These are phyloP conservation scores for Cercophora newfieldiana DNA, from an alignment of 495 filamentous ascomycete genomes.

Conservation along the genomic window DNA sequence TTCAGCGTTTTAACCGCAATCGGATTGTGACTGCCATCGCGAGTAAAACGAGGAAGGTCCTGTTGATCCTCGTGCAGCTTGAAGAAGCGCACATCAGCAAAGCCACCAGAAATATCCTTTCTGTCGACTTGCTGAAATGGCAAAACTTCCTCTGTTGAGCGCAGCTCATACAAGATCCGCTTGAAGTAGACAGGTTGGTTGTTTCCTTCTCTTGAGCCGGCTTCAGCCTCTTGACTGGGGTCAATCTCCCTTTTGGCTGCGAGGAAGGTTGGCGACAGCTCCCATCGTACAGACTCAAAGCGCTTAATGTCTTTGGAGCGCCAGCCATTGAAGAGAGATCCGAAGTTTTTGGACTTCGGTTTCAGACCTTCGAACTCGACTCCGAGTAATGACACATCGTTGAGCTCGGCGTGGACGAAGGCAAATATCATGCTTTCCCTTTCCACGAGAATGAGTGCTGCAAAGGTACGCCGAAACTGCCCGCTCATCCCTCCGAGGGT, in stretches of 20 bases:
- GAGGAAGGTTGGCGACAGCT: conserved; percentile 5
- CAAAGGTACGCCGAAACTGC: conserved; percentile 7
- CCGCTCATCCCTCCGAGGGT: not conserved
- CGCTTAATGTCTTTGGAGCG: not conserved
- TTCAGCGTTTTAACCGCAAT: conserved; percentile 9
- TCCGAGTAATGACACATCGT: not conserved
- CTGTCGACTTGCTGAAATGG: not conserved
- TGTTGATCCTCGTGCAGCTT: conserved; percentile 7
- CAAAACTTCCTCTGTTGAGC: not conserved
- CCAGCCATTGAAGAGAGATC: not conserved
- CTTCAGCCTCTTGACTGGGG: not conserved
- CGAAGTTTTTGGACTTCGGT: not conserved
- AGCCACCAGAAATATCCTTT: not conserved
- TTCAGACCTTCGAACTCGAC: not conserved
- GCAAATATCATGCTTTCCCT: conserved; percentile 1
- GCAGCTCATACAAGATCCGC: not conserved
- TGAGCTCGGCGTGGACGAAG: not conserved
- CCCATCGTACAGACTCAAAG: not conserved
- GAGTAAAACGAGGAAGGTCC: not conserved
- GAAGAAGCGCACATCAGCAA: conserved; percentile 1
- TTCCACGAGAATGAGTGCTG: not conserved
- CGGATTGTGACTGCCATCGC: not conserved
- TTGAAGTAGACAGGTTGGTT: not conserved
- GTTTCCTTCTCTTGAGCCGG: not conserved
- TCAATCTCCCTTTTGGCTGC: not conserved